Evolutionary conservation across 768 basidiomycete genomes (phyloP), one percentile per base, ranked within the genome.

Genomic region (Boletus coccyginus): DNA sequence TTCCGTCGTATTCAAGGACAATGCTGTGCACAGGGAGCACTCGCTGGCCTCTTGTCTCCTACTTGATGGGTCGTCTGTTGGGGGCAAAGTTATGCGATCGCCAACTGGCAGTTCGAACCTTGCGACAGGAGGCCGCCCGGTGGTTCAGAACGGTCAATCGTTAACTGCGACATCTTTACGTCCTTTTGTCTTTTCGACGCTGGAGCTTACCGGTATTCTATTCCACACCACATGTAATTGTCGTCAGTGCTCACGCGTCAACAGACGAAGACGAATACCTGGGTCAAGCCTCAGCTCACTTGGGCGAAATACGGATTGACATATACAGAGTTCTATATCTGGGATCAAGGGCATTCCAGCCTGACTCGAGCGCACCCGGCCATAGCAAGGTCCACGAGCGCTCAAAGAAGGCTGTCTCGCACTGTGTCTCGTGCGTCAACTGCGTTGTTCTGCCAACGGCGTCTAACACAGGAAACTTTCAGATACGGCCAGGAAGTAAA

Each of bases 381-480:
- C 55, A 64, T 46, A 45, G 48, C 47, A 73, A 67, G 39, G 46
- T 71, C 10, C 70, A 71, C 38, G 71, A 71, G 24, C 67, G 67
- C 29, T 59, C 66, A 29, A 71, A 71, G 58, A 71, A 71, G 55
- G 70, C 66, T 16, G 55, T 73, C 11, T 60, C 67, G 1, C 67
- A 71, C 10, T 64, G 67, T 52, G 60, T 71, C 36, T 60, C 62
- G 66, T 71, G 43, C 39, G 71, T 63, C 41, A 10, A 42, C 11
- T 31, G 6, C 10, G 14, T 17, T 32, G 17, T 32, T 45, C 32
- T 33, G 32, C 46, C 31, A n/a, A 3, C 9, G 19, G 7, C 2
- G 5, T 46, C 43, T 60, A 12, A 62, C 47, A n/a, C 27, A 29
- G 10, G 6, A 33, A 27, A 44, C 14, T 13, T 44, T 17, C 32